phyloP scores from a whole-genome alignment of 2,329 filamentous ascomycete genomes.

The Diplodia seriata region DNA sequence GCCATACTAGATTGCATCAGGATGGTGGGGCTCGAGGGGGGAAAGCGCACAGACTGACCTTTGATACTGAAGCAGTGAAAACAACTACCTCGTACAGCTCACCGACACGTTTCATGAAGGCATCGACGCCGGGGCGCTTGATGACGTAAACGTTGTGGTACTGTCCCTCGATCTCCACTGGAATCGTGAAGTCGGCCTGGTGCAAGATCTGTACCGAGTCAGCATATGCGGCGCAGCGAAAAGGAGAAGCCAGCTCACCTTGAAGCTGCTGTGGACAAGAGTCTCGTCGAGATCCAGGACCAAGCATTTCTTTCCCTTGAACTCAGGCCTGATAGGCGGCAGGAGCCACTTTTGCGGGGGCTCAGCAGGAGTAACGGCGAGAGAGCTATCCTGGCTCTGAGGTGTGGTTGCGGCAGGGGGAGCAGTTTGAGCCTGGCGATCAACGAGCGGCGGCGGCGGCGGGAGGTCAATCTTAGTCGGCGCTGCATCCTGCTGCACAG shows the following conservation, averaged over 20 bases:
- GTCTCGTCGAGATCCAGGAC: constrained; percentile 97
- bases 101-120: constrained; percentile 98
- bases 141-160: constrained; percentile 99
- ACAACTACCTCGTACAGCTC: constrained; percentile 98
- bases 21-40: constrained; percentile 9
- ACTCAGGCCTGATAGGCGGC: constrained; percentile 78
- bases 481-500: constrained; percentile 40
- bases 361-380: constrained; percentile 53
- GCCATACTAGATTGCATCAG: constrained; percentile 70
- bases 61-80: constrained; percentile 97
- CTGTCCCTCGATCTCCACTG: constrained; percentile 97
- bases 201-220: constrained; percentile 77
- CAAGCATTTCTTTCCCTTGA: constrained; percentile 89
- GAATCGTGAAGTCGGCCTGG: constrained; percentile 98
- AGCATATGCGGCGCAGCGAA: constrained; percentile 9
- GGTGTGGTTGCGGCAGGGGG: constrained; percentile 51
- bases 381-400: constrained; percentile 43
- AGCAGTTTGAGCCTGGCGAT: constrained; percentile 51
- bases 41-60: constrained; percentile 62
- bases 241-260: constrained; percentile 64
- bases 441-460: constrained; percentile 61
- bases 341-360: constrained; percentile 75
- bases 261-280: constrained; percentile 97
- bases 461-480: constrained; percentile 58
- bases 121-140: constrained; percentile 96